Conservation (phyloP, 2,329 filamentous ascomycete species). For the Colletotrichum falcatum region DNA sequence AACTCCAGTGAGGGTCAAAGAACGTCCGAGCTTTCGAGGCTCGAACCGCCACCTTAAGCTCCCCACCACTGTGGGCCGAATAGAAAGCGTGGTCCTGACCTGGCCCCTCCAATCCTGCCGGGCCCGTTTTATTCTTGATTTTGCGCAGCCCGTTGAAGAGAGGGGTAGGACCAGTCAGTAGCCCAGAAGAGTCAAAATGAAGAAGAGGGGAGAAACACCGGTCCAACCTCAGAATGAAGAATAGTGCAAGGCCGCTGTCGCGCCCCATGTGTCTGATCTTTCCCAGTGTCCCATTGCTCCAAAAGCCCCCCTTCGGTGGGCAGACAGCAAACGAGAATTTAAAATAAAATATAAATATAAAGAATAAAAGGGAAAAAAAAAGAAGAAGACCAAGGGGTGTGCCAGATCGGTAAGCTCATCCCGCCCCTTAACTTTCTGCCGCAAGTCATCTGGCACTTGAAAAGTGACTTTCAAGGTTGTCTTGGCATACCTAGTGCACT, state of each 20-base stretch:
- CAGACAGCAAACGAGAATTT: too few relatives aligned
- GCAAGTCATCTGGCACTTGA: constrained; percentile 9
- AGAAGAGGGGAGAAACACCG: constrained; percentile 18
- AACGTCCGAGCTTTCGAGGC: constrained; percentile 37
- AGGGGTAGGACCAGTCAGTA: neutral
- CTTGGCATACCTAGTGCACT: constrained; percentile 1
- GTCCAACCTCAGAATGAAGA: constrained; percentile 18
- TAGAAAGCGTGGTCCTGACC: constrained; percentile 18
- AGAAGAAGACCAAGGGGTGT: constrained; percentile 6
- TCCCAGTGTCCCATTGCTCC: constrained; percentile 7
- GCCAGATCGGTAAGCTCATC: constrained; percentile 4
- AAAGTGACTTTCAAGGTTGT: neutral
- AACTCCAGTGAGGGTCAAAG: constrained; percentile 28
- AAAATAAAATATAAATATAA: too few relatives aligned
- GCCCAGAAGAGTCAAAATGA: neutral
- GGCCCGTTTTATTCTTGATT: constrained; percentile 15
- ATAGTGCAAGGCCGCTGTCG: constrained; percentile 19
- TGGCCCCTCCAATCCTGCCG: constrained; percentile 6
- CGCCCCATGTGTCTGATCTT: constrained; percentile 15
- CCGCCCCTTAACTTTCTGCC: constrained; percentile 10
- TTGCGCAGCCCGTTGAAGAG: neutral
- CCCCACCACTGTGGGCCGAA: constrained; percentile 15
- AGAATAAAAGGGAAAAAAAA: neutral
- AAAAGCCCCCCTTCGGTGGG: neutral
- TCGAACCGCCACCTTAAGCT: constrained; percentile 27